Percentiles rank a stretch among this genome's conserved stretches.
Conservation (phyloP, 2,329 filamentous ascomycete species). For the Mariannaea elegans region DNA sequence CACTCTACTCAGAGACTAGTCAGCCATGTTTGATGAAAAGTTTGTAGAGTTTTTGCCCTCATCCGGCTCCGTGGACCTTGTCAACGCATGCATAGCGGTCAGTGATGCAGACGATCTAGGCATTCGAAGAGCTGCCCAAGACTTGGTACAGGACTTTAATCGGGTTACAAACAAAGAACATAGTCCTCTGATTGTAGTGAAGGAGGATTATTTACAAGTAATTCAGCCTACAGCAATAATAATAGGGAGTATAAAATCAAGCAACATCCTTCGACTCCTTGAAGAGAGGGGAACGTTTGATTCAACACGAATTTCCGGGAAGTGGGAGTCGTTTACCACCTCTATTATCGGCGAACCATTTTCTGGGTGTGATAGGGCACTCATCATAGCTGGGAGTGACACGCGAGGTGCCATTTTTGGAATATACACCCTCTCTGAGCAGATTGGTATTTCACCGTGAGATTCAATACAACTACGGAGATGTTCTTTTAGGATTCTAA, state of each 20-base stretch:
- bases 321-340: slow-evolving; percentile 75
- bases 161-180: background rate
- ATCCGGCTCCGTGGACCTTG: background rate
- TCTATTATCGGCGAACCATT: slow-evolving; percentile 66
- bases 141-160: background rate
- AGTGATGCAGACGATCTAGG: background rate
- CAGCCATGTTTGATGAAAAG: slow-evolving; percentile 3
- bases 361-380: slow-evolving; percentile 62
- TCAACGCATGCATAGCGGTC: background rate
- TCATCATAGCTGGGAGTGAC: slow-evolving; percentile 75
- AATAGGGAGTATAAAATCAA: background rate
- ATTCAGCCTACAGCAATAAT: background rate
- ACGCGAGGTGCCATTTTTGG: slow-evolving; percentile 73
- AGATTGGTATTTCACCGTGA: slow-evolving; percentile 62
- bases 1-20: too few relatives aligned
- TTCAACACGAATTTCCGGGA: slow-evolving; percentile 62
- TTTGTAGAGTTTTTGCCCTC: background rate
- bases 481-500: slow-evolving; percentile 69
- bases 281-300: slow-evolving; percentile 45
- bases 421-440: slow-evolving; percentile 73
- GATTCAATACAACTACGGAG: slow-evolving; percentile 61
- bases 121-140: background rate
- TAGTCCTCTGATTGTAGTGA: background rate
- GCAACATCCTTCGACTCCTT: background rate
- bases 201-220: background rate